Evolutionary conservation across 495 filamentous ascomycete species (phyloP), one percentile per base, ranked within the genome.

Genomic region (Aspergillus asperescens): DNA sequence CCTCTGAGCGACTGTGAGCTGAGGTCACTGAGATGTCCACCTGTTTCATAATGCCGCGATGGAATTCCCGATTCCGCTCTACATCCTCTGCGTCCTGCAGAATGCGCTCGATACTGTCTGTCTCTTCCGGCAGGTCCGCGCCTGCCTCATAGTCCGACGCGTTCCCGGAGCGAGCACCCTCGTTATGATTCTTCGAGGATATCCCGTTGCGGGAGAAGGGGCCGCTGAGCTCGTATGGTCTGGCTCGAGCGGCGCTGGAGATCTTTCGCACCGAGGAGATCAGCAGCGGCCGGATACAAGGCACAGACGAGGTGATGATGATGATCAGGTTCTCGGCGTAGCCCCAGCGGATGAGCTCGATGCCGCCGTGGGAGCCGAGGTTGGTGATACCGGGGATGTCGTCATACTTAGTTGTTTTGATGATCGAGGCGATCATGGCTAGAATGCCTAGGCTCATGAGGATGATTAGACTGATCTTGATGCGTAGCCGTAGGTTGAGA

Each of bases 361-460:
- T 43, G 15, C 57, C 62, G 27, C 66, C 66, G 0, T 8, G 27
- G 1, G 64, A 47, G 15, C 65, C 65, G 12, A 67, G 60, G 38
- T 70, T 64, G 0, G 65, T 69, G 39, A 68, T 48, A 32, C 65
- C 60, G 20, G 66, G 68, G 8, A 74, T 50, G 15, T 67, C 42
- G 52, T 59, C 46, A 37, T 68, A 66, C 31, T 71, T 70, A 19
- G 69, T 66, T 5, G 72, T 74, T 35, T 74, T 73, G 56, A 75
- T 58, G 34, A 73, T 70, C n/a, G 70, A 74, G 12, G 72, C 70
- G 22, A 64, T 41, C 67, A 70, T 69, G 8, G 67, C 69, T 66
- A 75, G 48, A 7, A 73, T 48, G 18, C 73, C 73, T 24, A 75
- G 50, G 22, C 68, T 70, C 49, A 77, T 63, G 1, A 77, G 60